Base-by-base conservation (phyloP, 225 moss, liverwort and hornwort genomes). In the Polytrichum formosum region DNA sequence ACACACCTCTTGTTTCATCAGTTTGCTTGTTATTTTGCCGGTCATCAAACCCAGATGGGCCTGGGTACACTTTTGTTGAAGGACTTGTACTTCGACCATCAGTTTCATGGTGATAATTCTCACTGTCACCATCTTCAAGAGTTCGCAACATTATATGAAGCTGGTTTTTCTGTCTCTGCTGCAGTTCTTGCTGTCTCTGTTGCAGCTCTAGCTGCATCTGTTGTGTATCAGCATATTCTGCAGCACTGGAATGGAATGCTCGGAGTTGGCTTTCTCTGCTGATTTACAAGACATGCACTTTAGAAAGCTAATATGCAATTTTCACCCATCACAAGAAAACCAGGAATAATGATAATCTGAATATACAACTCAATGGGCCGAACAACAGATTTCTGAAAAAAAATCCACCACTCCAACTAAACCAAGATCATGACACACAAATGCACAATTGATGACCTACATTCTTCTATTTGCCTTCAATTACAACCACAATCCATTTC, bases 241-340 rank as follows among this genome's bases (percentile, higher is more conserved):
- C 92, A 70, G 98, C 92, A 67, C 94, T 98, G 59, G 94, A 92
- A 77, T 98, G 95, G 76, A 98, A 98, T 54, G 98, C 91, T 84
- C 98, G 90, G 66, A 98, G 78, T 86, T 98, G 98, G 77, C 94
- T 90, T 87, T 98, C 98, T 86, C 98, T 94, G 92, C 92, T 92
- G 81, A 85, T 73, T 33, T 72, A 69, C 71, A 78, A 70, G 82
- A 20, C 63, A 76, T 53, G 63, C 69, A 23, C 68, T 55, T 79
- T 76, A 82, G 64, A 19, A 74, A 69, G 35, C 26, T 63, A 72
- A 68, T 16, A 16, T 46, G 46, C 13, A 46, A 46, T 46, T 46
- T 46, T 3, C 16, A 13, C 46, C 10, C 4, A 0, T 13, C 16
- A 46, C 35, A 46, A 46, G 10, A 46, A 46, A 16, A 46, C 16